A percentile compares a stretch with the other conserved stretches of the same genome.
These are phyloP conservation scores for Pichia nanzhaoensis DNA, from an alignment of 805 yeast genomes.

Conservation along the genomic window DNA sequence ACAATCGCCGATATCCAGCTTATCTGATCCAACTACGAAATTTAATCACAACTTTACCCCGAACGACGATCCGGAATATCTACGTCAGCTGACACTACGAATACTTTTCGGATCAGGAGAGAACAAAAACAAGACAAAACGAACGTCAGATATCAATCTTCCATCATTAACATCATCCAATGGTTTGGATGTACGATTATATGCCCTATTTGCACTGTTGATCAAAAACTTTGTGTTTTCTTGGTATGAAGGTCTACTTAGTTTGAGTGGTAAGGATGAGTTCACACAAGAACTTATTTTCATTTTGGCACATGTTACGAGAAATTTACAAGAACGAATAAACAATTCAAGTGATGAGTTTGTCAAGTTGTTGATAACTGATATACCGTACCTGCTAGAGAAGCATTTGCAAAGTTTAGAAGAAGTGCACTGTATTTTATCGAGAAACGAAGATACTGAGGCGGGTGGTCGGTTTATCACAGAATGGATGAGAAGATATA, in stretches of 20 bases:
- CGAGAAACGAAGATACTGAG: not conserved
- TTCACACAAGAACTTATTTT: constrained; percentile 36
- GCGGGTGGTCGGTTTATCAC: not conserved
- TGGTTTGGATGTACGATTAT: constrained; percentile 38
- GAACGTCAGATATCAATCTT: not conserved
- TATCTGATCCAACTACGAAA: not conserved
- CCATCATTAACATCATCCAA: constrained; percentile 24
- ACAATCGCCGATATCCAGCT: not conserved
- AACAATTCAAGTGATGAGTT: constrained; percentile 7
- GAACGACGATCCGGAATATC: not conserved
- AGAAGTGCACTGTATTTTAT: not conserved
- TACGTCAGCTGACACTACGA: not conserved
- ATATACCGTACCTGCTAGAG: constrained; percentile 2
- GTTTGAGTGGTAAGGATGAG: constrained; percentile 32
- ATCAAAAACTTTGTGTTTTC: constrained; percentile 43
- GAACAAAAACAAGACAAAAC: not conserved
- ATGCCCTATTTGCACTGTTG: constrained; percentile 40
- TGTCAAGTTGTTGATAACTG: constrained; percentile 3
- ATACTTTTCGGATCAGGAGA: not conserved
- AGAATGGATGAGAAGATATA: constrained; percentile 1
- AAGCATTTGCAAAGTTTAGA: constrained; percentile 1
- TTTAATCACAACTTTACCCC: no score
- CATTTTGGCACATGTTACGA: constrained; percentile 34
- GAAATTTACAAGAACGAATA: constrained; percentile 33
- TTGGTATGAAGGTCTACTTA: constrained; percentile 35